Evolutionary conservation across 441 rosid genomes (phyloP).

Genomic region (Adansonia rubrostipa): DNA sequence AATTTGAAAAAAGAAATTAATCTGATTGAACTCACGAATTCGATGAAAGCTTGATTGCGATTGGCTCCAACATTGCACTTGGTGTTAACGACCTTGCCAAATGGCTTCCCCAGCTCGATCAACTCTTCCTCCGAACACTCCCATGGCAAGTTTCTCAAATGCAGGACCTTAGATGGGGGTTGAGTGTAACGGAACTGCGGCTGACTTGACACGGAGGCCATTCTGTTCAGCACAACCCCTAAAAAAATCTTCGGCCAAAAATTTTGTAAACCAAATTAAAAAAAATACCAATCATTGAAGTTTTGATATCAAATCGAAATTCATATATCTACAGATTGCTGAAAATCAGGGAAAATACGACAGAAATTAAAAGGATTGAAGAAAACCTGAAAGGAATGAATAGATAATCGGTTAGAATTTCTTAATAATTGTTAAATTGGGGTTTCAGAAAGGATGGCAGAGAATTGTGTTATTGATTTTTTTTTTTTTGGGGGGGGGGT

Average conservation of each 20-base stretch:
- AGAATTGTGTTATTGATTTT: too few species aligned
- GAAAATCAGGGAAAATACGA: background rate
- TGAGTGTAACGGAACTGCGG: constrained; percentile 98
- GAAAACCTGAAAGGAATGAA: background rate
- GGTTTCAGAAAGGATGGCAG: too few species aligned
- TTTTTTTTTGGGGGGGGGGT: too few species aligned
- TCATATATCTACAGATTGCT: background rate
- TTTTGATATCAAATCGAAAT: background rate
- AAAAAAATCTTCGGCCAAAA: background rate
- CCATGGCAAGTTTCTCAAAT: constrained; percentile 97
- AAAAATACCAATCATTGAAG: background rate
- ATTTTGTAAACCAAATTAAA: background rate
- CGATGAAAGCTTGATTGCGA: constrained; percentile 96
- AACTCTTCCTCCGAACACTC: constrained; percentile 95
- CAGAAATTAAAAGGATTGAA: background rate
- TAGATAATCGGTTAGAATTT: background rate
- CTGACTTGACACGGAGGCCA: constrained; percentile 96
- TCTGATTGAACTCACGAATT: constrained; percentile 64
- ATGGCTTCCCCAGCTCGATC: constrained; percentile 92
- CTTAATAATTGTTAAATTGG: background rate
- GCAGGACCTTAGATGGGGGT: constrained; percentile 97
- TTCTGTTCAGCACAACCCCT: constrained; percentile 37
- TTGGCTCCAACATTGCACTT: constrained; percentile 99
- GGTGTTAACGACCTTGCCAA: constrained; percentile 94
- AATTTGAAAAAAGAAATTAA: background rate